Evolutionary conservation across 352 stramenopile genomes (phyloP), one percentile per base, ranked within the genome.

Genomic region (Pythium diclinum): DNA sequence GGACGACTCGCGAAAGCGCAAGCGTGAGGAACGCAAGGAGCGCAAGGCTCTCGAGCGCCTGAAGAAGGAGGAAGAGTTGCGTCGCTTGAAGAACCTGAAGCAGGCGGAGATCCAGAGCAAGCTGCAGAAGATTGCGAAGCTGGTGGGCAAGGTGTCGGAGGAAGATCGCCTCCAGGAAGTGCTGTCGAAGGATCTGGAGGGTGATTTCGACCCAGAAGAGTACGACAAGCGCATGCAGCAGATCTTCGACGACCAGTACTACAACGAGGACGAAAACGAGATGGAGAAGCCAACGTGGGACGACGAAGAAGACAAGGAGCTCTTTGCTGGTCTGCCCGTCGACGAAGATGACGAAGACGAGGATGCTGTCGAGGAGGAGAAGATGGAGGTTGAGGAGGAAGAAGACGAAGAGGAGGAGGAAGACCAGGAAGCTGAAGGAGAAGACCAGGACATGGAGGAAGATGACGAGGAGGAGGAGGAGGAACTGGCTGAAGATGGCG

Each of bases 161-260:
- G 65, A 66, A 14, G 46, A 64, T 19, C 85, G 92, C 36, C 67
- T 88, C 2, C 80, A 80, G 53, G 67, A 73, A 17, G 68, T 81
- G 38, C 55, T 88, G 51, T 56, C 60, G 8, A 56, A 51, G 19
- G 83, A 96, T 66, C 70, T 99, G 61, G 96, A 99, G 30, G 96
- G 89, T 13, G 96, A 98, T 25, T 99, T 97, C 61, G 96, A 99
- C 75, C 94, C 95, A 0, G 96, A 98, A 28, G 94, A 97, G 59
- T 98, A 99, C 72, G 97, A 99, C 75, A 85, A 91, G 56, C 82
- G 95, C 38, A 99, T 99, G 97, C 85, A 95, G 64, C 72, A 94
- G 23, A 85, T 98, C 25, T 99, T 99, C 73, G 91, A 98, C 54
- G 97, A 99, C 51, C 89, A 99, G 38, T 99, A 99, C 80, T 99